These are phyloP conservation scores for Crithidia acanthocephali DNA, from an alignment of 208 protist species.

Conservation along the genomic window DNA sequence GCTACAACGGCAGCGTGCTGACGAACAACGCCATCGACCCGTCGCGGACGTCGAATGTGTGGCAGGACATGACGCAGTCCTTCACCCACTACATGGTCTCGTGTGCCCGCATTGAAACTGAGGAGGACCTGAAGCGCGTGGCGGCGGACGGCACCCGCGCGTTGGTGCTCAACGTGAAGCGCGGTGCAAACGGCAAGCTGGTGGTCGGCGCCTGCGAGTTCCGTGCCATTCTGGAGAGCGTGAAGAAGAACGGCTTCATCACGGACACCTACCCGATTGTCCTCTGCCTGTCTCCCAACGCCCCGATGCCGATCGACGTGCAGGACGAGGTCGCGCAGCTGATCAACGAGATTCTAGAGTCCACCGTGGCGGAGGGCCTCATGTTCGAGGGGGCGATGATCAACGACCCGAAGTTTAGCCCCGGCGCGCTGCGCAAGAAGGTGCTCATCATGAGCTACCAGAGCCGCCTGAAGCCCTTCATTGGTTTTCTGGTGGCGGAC, in stretches of 20 bases:
- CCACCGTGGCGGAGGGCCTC: constrained; percentile 75
- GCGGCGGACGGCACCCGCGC: constrained; percentile 40
- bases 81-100: constrained; percentile 83
- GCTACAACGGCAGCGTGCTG: constrained; percentile 74
- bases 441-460: constrained; percentile 84
- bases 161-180: constrained; percentile 64
- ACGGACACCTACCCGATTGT: constrained; percentile 85
- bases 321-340: constrained; percentile 70
- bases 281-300: constrained; percentile 66
- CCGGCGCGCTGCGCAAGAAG: constrained; percentile 79
- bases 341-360: constrained; percentile 55
- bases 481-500: constrained; percentile 87
- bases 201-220: constrained; percentile 68
- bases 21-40: constrained; percentile 89
- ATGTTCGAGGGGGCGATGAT: constrained; percentile 91
- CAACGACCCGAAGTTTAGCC: constrained; percentile 90
- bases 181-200: constrained; percentile 49
- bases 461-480: constrained; percentile 77
- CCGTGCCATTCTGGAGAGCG: constrained; percentile 54
- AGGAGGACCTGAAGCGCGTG: constrained; percentile 67
- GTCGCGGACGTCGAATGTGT: constrained; percentile 73
- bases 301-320: constrained; percentile 42
- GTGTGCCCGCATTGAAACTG: constrained; percentile 63
- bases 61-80: constrained; percentile 92
- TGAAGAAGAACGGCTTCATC: constrained; percentile 77